Base-by-base conservation (phyloP, 176 grass and related monocot species). In the Carex parvula region DNA sequence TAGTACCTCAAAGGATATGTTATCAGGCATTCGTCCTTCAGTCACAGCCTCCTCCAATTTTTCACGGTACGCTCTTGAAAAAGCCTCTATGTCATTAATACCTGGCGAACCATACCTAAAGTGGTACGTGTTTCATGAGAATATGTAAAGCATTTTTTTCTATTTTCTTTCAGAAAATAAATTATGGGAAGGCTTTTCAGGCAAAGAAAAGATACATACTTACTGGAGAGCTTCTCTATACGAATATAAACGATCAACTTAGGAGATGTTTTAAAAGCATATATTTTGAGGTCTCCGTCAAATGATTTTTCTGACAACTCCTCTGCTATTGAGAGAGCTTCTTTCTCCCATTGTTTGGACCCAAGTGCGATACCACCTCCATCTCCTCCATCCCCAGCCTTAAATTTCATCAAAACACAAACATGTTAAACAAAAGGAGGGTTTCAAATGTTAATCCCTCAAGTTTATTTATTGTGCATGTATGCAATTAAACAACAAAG, bases 221-320 rank as follows among this genome's bases (percentile, higher is more conserved):
- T 93, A 78, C 84, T 93, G n/a, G 96, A 95, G 84, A 95, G 85
- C 88, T 93, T 98, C 90, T 98, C 95, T 42, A 98, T 93, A 24
- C 93, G 89, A 70, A 98, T 79, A 69, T 87, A 89, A 84, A 98
- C 84, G 20, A 73, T 82, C 29, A 85, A 85, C 79, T 83, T 95
- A 74, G 88, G 80, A 71, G 89, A 85, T 83, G 93, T 91, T 81
- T 90, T 95, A 59, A 98, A 98, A 86, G 93, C 93, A 86, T 93
- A 98, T 50, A 98, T 91, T 84, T 92, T 93, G 64, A 98, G 87
- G 85, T 98, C 89, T 0, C 84, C 85, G 2, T 88, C 76, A 24
- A 98, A 98, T 44, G 83, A 90, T 54, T 83, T 65, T 62, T 77
- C 66, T 4, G 89, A 93, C 4, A 98, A 86, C 22, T 93, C 80